Base-by-base conservation (phyloP, 768 basidiomycete genomes). In the Fistulinella prunicolor region DNA sequence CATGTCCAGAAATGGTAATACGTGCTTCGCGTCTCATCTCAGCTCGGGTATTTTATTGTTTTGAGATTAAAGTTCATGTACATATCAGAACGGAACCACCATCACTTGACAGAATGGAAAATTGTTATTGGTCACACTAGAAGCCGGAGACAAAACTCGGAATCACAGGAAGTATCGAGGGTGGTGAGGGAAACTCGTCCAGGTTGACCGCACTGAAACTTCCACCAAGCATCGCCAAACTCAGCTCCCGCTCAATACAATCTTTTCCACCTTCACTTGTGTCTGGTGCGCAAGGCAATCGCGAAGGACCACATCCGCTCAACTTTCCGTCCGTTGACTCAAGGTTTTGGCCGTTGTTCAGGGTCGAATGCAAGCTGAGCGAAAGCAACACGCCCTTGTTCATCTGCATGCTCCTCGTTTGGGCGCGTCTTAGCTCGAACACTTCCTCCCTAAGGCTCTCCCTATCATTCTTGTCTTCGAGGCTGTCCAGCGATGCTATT, bases 341-440 rank as follows among this genome's bases (percentile, higher is more conserved):
- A 13, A 47, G 16, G 19, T 28, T 45, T 38, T 47, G 38, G 12
- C 9, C 20, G 28, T 49, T 44, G 7, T 47, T 49, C 26, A 48
- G 26, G 19, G 20, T 39, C 40, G 26, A 28, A 10, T 51, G 60
- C 19, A 51, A 32, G 44, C 56, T 49, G 53, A 73, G 50, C 13
- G 69, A 63, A 26, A 79, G 54, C 22, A 80, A 55, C 38, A 75
- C 65, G 4, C 73, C 77, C 58, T 69, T 72, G 62, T 77, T 74
- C 50, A 78, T 65, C 56, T 77, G 74, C 58, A 80, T 64, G 50
- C 77, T 80, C 57, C 70, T 73, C 39, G 76, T 72, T 40, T 74
- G 77, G 3, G 68, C 78, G 12, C 75, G 70, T 53, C 68, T 70
- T 38, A 78, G 64, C 50, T 79, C 76, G 52, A 74, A 77, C 2